These are phyloP conservation scores for Sporobolomyces phaffii DNA, from an alignment of 768 basidiomycete species.

Conservation along the genomic window DNA sequence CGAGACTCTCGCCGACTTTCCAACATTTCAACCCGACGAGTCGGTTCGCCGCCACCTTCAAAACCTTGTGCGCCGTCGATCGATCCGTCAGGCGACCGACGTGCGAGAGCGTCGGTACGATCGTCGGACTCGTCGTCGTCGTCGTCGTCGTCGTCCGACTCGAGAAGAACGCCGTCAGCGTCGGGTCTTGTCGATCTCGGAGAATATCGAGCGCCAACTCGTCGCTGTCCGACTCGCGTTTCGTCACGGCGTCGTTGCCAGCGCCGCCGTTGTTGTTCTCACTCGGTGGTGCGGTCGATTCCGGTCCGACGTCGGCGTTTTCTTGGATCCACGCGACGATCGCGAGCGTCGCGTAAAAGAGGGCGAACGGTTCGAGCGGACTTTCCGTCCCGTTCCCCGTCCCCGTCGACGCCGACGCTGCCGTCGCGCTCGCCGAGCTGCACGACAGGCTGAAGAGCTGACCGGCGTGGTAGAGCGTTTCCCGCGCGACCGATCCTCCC, in stretches of 20 bases:
- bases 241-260: not conserved
- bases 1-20: slow-evolving; percentile 32
- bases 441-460: slow-evolving; percentile 33
- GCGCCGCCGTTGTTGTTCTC: not conserved
- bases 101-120: not conserved
- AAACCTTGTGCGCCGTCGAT: not conserved
- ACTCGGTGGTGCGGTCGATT: too few relatives aligned
- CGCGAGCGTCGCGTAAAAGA: slow-evolving; percentile 31
- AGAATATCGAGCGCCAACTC: slow-evolving; percentile 24
- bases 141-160: too few relatives aligned
- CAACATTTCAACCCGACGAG: slow-evolving; percentile 23
- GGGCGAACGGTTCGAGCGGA: slow-evolving; percentile 33
- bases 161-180: not conserved
- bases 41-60: not conserved
- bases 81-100: not conserved
- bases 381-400: slow-evolving; percentile 8
- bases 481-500: slow-evolving; percentile 15
- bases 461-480: slow-evolving; percentile 32
- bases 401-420: not conserved
- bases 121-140: too few relatives aligned
- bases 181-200: slow-evolving; percentile 10
- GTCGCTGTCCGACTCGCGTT: not conserved
- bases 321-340: slow-evolving; percentile 22
- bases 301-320: not conserved
- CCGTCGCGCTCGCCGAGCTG: not conserved